A percentile compares a stretch with the other conserved stretches of the same genome.
Evolutionary conservation across 148 eudicot genomes (phyloP).

Genomic region (Pouteria glomerata): DNA sequence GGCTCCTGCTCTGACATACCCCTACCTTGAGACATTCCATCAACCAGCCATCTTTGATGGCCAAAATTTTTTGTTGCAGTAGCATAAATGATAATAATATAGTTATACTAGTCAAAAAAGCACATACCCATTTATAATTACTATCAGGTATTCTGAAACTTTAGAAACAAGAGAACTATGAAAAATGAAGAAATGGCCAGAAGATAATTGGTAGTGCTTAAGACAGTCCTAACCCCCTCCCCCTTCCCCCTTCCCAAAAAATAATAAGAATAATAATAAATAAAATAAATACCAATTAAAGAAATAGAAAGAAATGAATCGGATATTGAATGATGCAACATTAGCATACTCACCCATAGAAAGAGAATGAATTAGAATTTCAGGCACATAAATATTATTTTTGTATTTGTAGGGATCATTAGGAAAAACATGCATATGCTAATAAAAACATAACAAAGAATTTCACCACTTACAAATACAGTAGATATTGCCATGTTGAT

Average conservation of each 20-base stretch:
- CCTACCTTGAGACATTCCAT: no score
- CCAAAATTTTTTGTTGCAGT: neutral
- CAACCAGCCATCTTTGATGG: neutral
- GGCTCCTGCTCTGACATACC: no score
- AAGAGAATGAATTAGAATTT: no score
- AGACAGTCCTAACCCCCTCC: neutral
- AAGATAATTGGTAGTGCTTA: neutral
- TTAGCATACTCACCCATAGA: no score
- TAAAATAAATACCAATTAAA: no score
- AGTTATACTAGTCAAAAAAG: neutral
- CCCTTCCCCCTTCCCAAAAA: no score
- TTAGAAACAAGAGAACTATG: neutral
- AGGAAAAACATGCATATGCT: neutral
- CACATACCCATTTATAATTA: neutral
- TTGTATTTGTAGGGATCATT: neutral
- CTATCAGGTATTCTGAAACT: neutral
- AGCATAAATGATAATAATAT: neutral
- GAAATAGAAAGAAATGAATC: no score
- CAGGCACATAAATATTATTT: no score
- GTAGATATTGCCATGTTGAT: slow-evolving; percentile 89
- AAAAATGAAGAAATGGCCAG: neutral
- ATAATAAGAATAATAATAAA: no score
- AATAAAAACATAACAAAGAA: neutral
- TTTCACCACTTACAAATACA: slow-evolving; percentile 74
- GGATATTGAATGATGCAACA: no score